Base-by-base conservation (phyloP, 1,284 basidiomycete genomes). In the Rhodotorula sp. region DNA sequence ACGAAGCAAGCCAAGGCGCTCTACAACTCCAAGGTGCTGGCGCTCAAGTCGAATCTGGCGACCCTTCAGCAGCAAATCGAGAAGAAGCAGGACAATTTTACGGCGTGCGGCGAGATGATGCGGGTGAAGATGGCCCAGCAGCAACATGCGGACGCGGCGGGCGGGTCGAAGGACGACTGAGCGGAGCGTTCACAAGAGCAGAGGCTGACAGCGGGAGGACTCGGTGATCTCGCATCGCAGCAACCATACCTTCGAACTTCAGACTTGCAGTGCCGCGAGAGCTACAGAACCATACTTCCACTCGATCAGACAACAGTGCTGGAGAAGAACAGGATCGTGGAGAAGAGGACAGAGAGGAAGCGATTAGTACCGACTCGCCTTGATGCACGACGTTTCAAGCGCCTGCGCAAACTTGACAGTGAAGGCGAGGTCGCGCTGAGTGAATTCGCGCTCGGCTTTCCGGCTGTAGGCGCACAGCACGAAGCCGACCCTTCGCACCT, bases 41-140 rank as follows among this genome's bases (percentile, higher is more conserved):
- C 67, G 19, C 63, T 77, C 47, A 66, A 72, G 53, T 84, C 83
- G 36, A 95, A 94, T 78, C 84, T 94, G 54, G 90, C 67, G 51
- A 86, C 86, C 30, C 82, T 96, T 55, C 91, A 94, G 79, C 88
- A 89, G 63, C 91, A 91, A 46, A 89, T 95, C 71, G 85, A 88
- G 80, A 89, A 89, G 81, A 96, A 95, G 82, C 88, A 92, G 81
- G 91, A 94, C 59, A 78, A 78, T 60, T 64, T 70, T 47, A 67
- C 73, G 32, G 65, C 70, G 6, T 70, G 68, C 46, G 59, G 61
- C 20, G 64, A 70, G 51, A 70, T 70, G 68, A 60, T 70, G 61
- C 55, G 68, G 34, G 64, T 70, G 30, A 70, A 70, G 59, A 59
- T 70, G 64, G 60, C 60, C 11, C 60, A 61, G 49, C 60, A 61